These are phyloP conservation scores for Circinella minor DNA, from an alignment of 371 early-diverging fungal species.

Conservation along the genomic window DNA sequence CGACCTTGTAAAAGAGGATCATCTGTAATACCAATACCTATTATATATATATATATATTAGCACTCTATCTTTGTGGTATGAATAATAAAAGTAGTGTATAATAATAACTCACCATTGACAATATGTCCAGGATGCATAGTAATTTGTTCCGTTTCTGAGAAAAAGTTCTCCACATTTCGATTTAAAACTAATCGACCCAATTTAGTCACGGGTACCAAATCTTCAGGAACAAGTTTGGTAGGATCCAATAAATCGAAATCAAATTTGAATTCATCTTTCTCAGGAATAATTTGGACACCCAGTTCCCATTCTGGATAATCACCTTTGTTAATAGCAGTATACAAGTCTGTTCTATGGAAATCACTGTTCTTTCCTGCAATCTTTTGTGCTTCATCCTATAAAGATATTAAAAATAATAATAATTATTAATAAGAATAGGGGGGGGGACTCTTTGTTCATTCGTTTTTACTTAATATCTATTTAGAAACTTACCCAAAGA, in stretches of 20 bases:
- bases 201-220: slow-evolving; percentile 40
- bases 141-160: slow-evolving; percentile 60
- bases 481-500: slow-evolving; percentile 32
- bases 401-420: not conserved
- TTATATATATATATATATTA: not conserved
- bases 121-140: slow-evolving; percentile 41
- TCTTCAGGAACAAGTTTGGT: slow-evolving; percentile 63
- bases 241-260: slow-evolving; percentile 56
- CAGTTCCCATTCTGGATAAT: slow-evolving; percentile 56
- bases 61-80: too few species aligned
- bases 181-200: slow-evolving; percentile 58
- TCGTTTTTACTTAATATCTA: too few species aligned
- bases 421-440: not conserved
- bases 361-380: slow-evolving; percentile 56
- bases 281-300: slow-evolving; percentile 53
- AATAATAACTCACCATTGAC: slow-evolving; percentile 46
- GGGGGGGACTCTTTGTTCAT: too few species aligned
- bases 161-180: slow-evolving; percentile 60
- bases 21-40: slow-evolving; percentile 46
- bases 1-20: slow-evolving; percentile 64
- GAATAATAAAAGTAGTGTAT: too few species aligned
- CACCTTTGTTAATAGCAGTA: slow-evolving; percentile 46
- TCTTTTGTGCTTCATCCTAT: slow-evolving; percentile 54
- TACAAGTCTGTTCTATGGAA: slow-evolving; percentile 55
- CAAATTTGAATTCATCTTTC: slow-evolving; percentile 45